Percentiles rank a stretch among this genome's conserved stretches.
These are phyloP conservation scores for Aspergillus sojae DNA, from an alignment of 2,329 filamentous ascomycete species.

Conservation along the genomic window DNA sequence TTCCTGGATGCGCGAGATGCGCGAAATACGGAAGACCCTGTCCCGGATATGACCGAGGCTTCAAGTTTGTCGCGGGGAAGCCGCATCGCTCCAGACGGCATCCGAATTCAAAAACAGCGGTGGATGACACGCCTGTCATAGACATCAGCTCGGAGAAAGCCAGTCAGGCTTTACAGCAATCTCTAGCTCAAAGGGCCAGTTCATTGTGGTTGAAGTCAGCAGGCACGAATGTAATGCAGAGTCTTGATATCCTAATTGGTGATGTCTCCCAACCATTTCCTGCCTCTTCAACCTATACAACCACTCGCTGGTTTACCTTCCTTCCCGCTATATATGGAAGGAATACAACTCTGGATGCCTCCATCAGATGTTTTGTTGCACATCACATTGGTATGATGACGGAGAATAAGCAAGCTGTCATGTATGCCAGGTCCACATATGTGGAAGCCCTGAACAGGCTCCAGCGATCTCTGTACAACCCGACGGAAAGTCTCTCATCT, in stretches of 20 bases:
- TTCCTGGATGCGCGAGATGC: constrained; percentile 36
- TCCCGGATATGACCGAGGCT: constrained; percentile 36
- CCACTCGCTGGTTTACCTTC: constrained; percentile 27
- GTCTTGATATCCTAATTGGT: constrained; percentile 23
- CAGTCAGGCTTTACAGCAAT: constrained; percentile 3
- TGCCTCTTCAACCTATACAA: constrained; percentile 20
- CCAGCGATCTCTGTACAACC: constrained; percentile 22
- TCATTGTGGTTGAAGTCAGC: constrained; percentile 11
- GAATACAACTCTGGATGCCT: constrained; percentile 27
- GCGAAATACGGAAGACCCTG: constrained; percentile 36
- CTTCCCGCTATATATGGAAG: constrained; percentile 30
- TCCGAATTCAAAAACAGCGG: neutral
- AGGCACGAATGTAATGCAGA: constrained; percentile 26
- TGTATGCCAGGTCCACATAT: constrained; percentile 29
- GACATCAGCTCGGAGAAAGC: neutral
- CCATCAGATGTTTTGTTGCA: constrained; percentile 30
- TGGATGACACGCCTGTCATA: neutral
- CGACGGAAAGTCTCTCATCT: constrained; percentile 26
- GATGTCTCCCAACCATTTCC: constrained; percentile 26
- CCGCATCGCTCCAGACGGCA: constrained; percentile 27
- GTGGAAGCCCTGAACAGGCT: constrained; percentile 28
- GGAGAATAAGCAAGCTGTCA: constrained; percentile 24
- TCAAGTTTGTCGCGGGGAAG: constrained; percentile 38
- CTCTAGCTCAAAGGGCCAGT: neutral
- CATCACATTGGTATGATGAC: constrained; percentile 28